A percentile compares a stretch with the other conserved stretches of the same genome.
Evolutionary conservation across 257 asterid species (phyloP).

Genomic region (Schizonepeta tenuifolia): DNA sequence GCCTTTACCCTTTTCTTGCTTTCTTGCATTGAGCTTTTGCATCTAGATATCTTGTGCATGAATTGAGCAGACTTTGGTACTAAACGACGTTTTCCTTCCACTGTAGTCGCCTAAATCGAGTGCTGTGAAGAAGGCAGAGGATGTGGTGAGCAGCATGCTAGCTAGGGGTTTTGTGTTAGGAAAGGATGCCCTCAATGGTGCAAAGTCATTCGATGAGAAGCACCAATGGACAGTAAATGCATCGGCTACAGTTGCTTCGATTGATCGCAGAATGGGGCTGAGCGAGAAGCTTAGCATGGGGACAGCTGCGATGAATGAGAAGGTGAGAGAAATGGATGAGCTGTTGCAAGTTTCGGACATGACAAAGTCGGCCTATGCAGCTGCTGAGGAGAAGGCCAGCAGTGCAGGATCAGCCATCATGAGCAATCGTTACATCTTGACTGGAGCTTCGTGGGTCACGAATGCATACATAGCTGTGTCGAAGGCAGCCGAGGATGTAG

Average conservation of each 20-base stretch:
- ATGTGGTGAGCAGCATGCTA: constrained; percentile 62
- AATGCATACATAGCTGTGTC: constrained; percentile 46
- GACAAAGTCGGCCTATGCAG: constrained; percentile 49
- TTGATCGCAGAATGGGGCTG: constrained; percentile 53
- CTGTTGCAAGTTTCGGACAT: constrained; percentile 49
- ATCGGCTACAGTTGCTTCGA: constrained; percentile 53
- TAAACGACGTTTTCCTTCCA: background rate
- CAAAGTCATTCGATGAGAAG: constrained; percentile 57
- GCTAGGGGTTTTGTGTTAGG: constrained; percentile 65
- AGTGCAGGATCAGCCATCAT: constrained; percentile 50
- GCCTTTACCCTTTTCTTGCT: background rate
- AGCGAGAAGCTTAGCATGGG: constrained; percentile 57
- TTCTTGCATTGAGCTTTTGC: background rate
- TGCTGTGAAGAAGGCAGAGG: constrained; percentile 49
- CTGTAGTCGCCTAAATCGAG: constrained; percentile 35
- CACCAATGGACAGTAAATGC: constrained; percentile 54
- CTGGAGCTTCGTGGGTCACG: constrained; percentile 62
- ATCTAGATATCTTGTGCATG: background rate
- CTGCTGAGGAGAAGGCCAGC: constrained; percentile 54
- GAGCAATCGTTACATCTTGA: constrained; percentile 46
- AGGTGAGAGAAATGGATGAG: constrained; percentile 52
- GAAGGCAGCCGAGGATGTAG: constrained; percentile 58
- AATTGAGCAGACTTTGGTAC: background rate
- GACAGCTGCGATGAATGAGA: constrained; percentile 48
- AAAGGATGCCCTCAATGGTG: constrained; percentile 60